Evolutionary conservation across 208 protist genomes (phyloP), one percentile per base, ranked within the genome.

Genomic region (Leishmania guyanensis): DNA sequence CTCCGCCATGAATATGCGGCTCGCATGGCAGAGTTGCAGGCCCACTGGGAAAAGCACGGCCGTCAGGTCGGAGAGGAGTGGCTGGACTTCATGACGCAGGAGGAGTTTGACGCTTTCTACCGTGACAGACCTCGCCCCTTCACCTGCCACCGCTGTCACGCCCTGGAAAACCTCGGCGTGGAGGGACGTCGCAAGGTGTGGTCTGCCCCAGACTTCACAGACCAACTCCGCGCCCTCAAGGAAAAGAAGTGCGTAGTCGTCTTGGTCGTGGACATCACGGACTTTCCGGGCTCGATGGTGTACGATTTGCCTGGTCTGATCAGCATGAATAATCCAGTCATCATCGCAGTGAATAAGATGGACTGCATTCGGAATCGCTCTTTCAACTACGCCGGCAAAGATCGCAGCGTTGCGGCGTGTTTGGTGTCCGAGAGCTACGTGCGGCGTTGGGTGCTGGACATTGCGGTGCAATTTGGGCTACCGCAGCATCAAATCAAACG

Each of bases 31-130:
- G 93, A 97, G 85, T 86, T 98, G 60, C 93, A 97, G 84, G 84
- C 89, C 16, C 95, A 98, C 84, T 98, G 95, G 94, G 82, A 89
- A 78, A 97, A 95, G 81, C 83, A 98, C 86, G 94, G 94, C n/a
- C 92, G 93, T n/a, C 90, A 89, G 70, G 93, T 97, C 20, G 95
- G 95, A 2, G 95, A 98, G 86, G 93, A 98, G 83, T 98, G 95
- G 95, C 86, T 98, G 66, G 95, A 98, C 84, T 98, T 98, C 76
- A 98, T 98, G 95, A 98, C 95, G 26, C 93, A 98, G 81, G 93
- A 98, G 51, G 93, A 98, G 87, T 98, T 98, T 80, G 84, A 97
- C 73, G 94, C 94, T 29, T 96, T 97, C 81, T 97, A 98, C 86
- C 89, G 87, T 74, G 90, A 96, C 75, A 78, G 77, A 16, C 87